A percentile compares a stretch with the other conserved stretches of the same genome.
Evolutionary conservation across 257 asterid genomes (phyloP).

Genomic region (Solanum neorickii): DNA sequence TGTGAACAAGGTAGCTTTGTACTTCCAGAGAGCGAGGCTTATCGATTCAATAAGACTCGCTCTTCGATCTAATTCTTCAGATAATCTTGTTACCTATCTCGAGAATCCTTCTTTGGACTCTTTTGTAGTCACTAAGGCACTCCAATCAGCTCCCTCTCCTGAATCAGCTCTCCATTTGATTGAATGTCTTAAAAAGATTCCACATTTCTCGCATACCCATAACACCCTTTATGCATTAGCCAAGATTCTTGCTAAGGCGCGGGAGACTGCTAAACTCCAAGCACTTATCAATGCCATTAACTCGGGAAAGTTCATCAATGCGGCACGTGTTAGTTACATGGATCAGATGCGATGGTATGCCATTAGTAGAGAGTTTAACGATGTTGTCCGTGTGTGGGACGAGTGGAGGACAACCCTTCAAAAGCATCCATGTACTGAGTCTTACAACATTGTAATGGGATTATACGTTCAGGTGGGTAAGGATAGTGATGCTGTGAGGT

Average conservation of each 20-base stretch:
- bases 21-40: conserved; percentile 75
- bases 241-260: conserved; percentile 66
- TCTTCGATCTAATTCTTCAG: conserved; percentile 50
- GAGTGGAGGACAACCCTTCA: conserved; percentile 57
- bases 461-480: conserved; percentile 52
- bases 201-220: conserved; percentile 64
- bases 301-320: conserved; percentile 49
- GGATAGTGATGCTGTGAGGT: conserved; percentile 52
- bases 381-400: conserved; percentile 54
- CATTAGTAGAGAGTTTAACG: conserved; percentile 52
- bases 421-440: conserved; percentile 65
- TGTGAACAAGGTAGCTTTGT: conserved; percentile 53
- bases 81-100: conserved; percentile 39
- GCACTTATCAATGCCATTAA: conserved; percentile 61
- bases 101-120: conserved; percentile 56
- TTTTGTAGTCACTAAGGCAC: conserved; percentile 73
- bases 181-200: conserved; percentile 43
- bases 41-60: conserved; percentile 72
- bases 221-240: conserved; percentile 67
- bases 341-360: conserved; percentile 80
- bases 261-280: conserved; percentile 45
- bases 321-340: conserved; percentile 63
- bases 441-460: conserved; percentile 70
- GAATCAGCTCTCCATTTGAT: conserved; percentile 51
- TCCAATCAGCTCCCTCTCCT: conserved; percentile 74